Conservation (phyloP, 2,329 filamentous ascomycete species). For the Diaporthe sp. region DNA sequence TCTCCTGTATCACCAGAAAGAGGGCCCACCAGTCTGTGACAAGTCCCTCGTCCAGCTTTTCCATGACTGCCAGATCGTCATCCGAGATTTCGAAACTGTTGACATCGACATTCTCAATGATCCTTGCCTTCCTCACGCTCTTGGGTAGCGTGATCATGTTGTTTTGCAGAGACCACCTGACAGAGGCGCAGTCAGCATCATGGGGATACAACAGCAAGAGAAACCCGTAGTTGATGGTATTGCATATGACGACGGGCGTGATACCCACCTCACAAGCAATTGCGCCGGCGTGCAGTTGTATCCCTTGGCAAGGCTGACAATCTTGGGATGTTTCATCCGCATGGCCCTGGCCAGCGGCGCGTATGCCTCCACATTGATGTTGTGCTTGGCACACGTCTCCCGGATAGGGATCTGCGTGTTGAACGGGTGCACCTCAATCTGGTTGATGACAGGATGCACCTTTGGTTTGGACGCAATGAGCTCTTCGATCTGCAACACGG, state of each 20-base stretch:
- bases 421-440: slow-evolving; percentile 88
- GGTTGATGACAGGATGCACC: slow-evolving; percentile 79
- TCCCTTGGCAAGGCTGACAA: slow-evolving; percentile 73
- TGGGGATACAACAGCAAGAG: no score
- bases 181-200: not conserved
- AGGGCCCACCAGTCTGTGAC: slow-evolving; percentile 73
- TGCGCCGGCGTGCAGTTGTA: slow-evolving; percentile 81
- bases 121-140: slow-evolving; percentile 73
- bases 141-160: slow-evolving; percentile 81
- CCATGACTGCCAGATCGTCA: slow-evolving; percentile 74
- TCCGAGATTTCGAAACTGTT: slow-evolving; percentile 71
- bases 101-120: slow-evolving; percentile 75
- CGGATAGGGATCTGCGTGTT: slow-evolving; percentile 79
- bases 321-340: slow-evolving; percentile 76
- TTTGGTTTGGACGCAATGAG: slow-evolving; percentile 73
- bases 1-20: not conserved
- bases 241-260: no score
- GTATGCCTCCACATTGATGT: slow-evolving; percentile 83
- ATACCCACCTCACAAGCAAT: slow-evolving; percentile 70
- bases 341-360: slow-evolving; percentile 80
- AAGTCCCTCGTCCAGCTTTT: slow-evolving; percentile 77
- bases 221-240: no score
- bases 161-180: slow-evolving; percentile 82
- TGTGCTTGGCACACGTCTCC: slow-evolving; percentile 73
- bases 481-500: slow-evolving; percentile 70